Conservation (phyloP, 306 rosid species). For the Astragalus membranaceus region DNA sequence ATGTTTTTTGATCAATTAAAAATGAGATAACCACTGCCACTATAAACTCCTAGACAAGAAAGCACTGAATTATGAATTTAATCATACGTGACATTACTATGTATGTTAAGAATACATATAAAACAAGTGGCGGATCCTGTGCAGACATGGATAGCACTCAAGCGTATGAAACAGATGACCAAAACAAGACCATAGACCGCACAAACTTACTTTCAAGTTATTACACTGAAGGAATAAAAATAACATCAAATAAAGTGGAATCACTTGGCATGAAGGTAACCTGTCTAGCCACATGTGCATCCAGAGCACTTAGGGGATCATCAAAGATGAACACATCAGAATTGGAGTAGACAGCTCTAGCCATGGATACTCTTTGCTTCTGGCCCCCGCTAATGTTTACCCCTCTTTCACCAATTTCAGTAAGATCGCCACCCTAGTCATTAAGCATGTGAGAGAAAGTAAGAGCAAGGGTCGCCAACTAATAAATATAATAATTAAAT, state of each 20-base stretch:
- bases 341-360: constrained; percentile 84
- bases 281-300: constrained; percentile 89
- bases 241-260: constrained; percentile 3
- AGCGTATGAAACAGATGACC: constrained; percentile 3
- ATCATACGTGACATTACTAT: background rate
- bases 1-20: background rate
- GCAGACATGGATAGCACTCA: background rate
- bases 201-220: background rate
- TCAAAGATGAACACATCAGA: constrained; percentile 85
- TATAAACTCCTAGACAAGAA: background rate
- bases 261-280: constrained; percentile 36
- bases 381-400: constrained; percentile 97
- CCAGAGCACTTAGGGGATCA: constrained; percentile 94
- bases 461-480: constrained; percentile 6
- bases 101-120: background rate
- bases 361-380: constrained; percentile 96
- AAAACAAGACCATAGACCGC: constrained; percentile 2
- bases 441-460: constrained; percentile 16
- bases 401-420: constrained; percentile 98
- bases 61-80: background rate
- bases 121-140: background rate
- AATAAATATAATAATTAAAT: background rate
- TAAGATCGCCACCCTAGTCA: constrained; percentile 71
- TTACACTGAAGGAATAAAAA: constrained; percentile 3
- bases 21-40: background rate